Evolutionary conservation across 2,329 filamentous ascomycete genomes (phyloP), one percentile per base, ranked within the genome.

Genomic region (Fusarium phyllophilum): DNA sequence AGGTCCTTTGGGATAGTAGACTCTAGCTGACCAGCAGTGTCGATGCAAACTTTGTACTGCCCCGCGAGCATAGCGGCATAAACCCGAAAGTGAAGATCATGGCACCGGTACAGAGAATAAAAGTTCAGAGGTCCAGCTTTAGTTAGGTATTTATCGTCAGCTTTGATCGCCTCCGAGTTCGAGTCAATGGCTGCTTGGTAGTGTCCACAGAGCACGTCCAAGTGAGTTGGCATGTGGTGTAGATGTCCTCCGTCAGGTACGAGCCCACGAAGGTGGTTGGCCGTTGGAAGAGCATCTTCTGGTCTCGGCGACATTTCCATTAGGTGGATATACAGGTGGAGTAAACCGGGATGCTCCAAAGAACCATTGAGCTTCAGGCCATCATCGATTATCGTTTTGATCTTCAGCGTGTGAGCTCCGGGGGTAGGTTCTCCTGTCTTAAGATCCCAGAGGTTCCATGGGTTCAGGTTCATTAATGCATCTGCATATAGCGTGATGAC

Each of bases 51-150:
- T 31, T 83, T 79, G 3, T 86, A 92, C 78, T 92, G 89, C 0
- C 91, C 93, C 0, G 92, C 89, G 73, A 95, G 92, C 92, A 95
- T 94, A 65, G 93, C 92, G 2, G 91, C 91, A 78, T 95, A 95
- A 56, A 95, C 88, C 5, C 89, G 87, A 72, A 93, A 94, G 78
- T 95, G 93, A 75, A 91, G 91, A 78, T 95, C 86, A 78, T 96
- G 93, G 56, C 89, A 88, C 20, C 93, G 88, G 79, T 95, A 96
- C 10, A 95, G 86, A 0, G 91, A 92, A 82, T 95, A 96, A 79
- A 95, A 95, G 79, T 93, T 93, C 69, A 89, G 80, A 0, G 89
- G 84, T 0, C 92, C 92, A 13, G 87, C 84, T 10, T 86, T 84
- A 1, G 83, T 81, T 5, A 94, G 84, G 77, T 89, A 95, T 73